Conservation (phyloP, 106 monocot genomes). For the Chionographis japonica region DNA sequence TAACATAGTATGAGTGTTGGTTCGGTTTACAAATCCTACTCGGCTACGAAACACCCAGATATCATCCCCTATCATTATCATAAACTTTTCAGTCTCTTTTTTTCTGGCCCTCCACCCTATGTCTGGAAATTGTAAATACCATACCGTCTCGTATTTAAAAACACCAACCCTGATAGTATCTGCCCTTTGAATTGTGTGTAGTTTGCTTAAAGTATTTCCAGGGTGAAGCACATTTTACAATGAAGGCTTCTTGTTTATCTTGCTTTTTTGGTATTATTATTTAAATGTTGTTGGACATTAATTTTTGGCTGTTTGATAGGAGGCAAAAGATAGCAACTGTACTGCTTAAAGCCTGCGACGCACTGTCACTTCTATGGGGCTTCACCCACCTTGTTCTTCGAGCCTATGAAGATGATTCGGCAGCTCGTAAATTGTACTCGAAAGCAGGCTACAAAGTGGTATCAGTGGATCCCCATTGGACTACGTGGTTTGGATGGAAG, state of each 20-base stretch:
- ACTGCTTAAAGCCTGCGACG: slow-evolving; percentile 79
- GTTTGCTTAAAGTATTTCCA: no score
- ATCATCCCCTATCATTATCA: no score
- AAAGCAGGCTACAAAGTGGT: slow-evolving; percentile 67
- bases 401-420: slow-evolving; percentile 73
- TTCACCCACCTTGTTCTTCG: slow-evolving; percentile 49
- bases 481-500: slow-evolving; percentile 53
- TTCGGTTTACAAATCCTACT: no score
- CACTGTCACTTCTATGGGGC: slow-evolving; percentile 48
- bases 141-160: no score
- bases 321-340: slow-evolving; percentile 66
- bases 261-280: background rate
- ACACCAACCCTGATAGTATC: no score
- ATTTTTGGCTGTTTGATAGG: slow-evolving; percentile 18
- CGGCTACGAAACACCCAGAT: no score
- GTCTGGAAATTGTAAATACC: no score
- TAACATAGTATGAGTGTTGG: no score
- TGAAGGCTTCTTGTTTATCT: background rate
- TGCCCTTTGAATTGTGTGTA: no score
- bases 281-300: background rate
- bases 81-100: no score
- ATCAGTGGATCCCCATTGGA: slow-evolving; percentile 60
- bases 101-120: no score
- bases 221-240: no score
- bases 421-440: slow-evolving; percentile 53